Evolutionary conservation across 106 monocot genomes (phyloP), one percentile per base, ranked within the genome.

Genomic region (Allium cepa): DNA sequence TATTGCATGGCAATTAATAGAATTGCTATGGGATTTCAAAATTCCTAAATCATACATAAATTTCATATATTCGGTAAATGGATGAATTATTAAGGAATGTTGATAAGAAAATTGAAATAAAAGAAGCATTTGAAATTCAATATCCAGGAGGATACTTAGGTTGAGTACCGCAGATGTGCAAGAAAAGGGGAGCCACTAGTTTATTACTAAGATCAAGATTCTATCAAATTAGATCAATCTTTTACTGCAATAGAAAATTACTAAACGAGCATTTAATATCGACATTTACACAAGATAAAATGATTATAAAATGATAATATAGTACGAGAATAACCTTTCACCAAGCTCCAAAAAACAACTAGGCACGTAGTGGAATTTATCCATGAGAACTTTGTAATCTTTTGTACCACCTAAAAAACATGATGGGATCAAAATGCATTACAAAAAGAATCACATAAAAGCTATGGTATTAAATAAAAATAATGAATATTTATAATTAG

Each of bases 361-460:
- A 65, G 91, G 80, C 70, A 96, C 84, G 72, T 80, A 71, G 62
- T 88, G 86, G 80, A 96, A 86, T 59, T 96, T 79, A 58, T 96
- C 96, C 96, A 96, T 92, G 71, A 96, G 79, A 67, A 96, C 72
- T 74, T 84, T 96, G 80, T 96, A 96, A 56, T 92, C 86, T 55
- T 96, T 96, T 49, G 86, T 78, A 59, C 96, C 96, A 82, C 96
- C 96, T 96, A 69, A 15, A 50, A 15, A 53, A 36, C 36, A 36
- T 36, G 36, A 36, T 36, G 36, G 36, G 36, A 36, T 36, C 36
- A 36, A 36, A 36, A 36, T 36, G 1, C 36, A 36, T 36, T 36
- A 36, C 36, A 36, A 36, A 53, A 53, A 6, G 53, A 53, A 6
- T 53, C 15, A 53, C 5, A 53, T 1, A 11, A 53, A 3, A 53